Evolutionary conservation across 495 filamentous ascomycete species (phyloP).

Genomic region (Bacidia rubella): DNA sequence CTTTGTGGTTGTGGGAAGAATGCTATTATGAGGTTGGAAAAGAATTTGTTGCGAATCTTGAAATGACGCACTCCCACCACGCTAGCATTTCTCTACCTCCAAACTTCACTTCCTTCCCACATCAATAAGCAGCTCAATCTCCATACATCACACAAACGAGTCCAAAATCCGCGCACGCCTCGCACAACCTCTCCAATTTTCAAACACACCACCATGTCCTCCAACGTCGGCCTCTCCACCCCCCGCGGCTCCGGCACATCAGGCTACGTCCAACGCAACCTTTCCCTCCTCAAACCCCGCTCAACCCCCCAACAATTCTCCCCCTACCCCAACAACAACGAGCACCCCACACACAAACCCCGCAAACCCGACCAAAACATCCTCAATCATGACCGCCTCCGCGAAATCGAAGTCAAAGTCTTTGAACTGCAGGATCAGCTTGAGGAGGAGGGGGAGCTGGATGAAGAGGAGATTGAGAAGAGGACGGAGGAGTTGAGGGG

Average conservation of each 20-base stretch:
- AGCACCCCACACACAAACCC: constrained; percentile 45
- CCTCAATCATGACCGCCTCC: constrained; percentile 80
- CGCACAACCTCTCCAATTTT: not conserved
- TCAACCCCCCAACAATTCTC: constrained; percentile 28
- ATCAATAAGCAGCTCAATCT: too few relatives aligned
- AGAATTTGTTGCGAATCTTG: too few relatives aligned
- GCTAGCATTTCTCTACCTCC: too few relatives aligned
- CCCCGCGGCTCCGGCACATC: constrained; percentile 91
- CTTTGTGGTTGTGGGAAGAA: too few relatives aligned
- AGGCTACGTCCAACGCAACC: constrained; percentile 93
- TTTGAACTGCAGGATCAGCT: constrained; percentile 79
- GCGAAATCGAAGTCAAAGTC: constrained; percentile 81
- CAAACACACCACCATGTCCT: constrained; percentile 66
- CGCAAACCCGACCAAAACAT: constrained; percentile 85
- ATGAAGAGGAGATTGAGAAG: constrained; percentile 68
- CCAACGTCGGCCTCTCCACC: constrained; percentile 93
- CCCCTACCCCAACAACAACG: constrained; percentile 49
- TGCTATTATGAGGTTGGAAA: too few relatives aligned
- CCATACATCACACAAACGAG: too few relatives aligned
- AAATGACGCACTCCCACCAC: too few relatives aligned
- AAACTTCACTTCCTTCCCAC: too few relatives aligned
- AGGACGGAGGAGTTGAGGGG: constrained; percentile 49
- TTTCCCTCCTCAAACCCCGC: constrained; percentile 73
- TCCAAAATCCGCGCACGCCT: too few relatives aligned
- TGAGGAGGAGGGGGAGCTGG: constrained; percentile 69